phyloP scores from a whole-genome alignment of 805 yeast species.

The Cyberlindnera euphorbiiphila region DNA sequence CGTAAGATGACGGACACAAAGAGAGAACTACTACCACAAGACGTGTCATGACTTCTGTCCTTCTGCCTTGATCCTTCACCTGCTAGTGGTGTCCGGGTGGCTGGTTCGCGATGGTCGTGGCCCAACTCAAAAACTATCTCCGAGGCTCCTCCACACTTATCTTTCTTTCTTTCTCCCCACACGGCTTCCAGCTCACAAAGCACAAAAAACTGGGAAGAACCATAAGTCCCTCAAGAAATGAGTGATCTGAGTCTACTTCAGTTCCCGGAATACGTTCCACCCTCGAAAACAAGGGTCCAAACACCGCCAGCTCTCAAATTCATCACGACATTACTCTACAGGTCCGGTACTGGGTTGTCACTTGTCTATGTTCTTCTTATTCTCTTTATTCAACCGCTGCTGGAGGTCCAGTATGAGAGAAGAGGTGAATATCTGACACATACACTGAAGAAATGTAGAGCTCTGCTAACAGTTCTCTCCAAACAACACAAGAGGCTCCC shows the following conservation, averaged over 20 bases:
- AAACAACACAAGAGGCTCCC: constrained; percentile 34
- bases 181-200: not conserved
- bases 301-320: constrained; percentile 26
- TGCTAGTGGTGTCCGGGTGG: too few relatives aligned
- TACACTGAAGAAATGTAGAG: constrained; percentile 30
- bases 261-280: constrained; percentile 24
- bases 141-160: not conserved
- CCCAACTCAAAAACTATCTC: too few relatives aligned
- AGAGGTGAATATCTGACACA: constrained; percentile 32
- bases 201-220: not conserved
- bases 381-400: constrained; percentile 37
- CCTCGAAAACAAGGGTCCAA: constrained; percentile 3
- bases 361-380: constrained; percentile 31
- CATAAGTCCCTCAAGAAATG: too few relatives aligned
- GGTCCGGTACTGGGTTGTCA: constrained; percentile 33
- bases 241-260: too few relatives aligned
- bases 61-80: too few relatives aligned
- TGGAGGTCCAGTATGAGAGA: constrained; percentile 37
- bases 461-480: constrained; percentile 25
- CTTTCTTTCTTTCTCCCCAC: not conserved
- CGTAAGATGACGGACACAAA: too few relatives aligned
- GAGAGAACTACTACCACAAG: too few relatives aligned
- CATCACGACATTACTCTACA: constrained; percentile 29
- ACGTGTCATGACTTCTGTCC: too few relatives aligned
- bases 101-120: too few relatives aligned